A percentile compares a stretch with the other conserved stretches of the same genome.
Conservation (phyloP, 192 early-diverging fungal species). For the Rhizophagus prolifer region DNA sequence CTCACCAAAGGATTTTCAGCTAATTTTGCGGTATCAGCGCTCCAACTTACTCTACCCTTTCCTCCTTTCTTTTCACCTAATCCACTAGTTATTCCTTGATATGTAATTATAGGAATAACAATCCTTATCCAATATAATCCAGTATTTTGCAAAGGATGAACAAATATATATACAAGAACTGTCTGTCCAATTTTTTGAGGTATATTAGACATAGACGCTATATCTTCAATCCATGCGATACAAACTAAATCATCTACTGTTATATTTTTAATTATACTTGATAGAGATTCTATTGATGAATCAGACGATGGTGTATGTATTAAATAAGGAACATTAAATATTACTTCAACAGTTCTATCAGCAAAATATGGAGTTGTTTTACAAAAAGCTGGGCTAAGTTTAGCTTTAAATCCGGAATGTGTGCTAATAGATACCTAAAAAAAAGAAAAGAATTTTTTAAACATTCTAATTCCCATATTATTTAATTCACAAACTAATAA, state of each 20-base stretch:
- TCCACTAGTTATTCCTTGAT: background rate
- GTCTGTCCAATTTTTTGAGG: slow-evolving; percentile 43
- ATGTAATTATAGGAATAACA: slow-evolving; percentile 35
- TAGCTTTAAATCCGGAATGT: slow-evolving; percentile 68
- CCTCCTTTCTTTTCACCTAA: background rate
- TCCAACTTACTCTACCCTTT: slow-evolving; percentile 32
- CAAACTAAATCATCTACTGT: slow-evolving; percentile 61
- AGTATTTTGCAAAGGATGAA: slow-evolving; percentile 64
- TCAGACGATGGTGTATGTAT: slow-evolving; percentile 33
- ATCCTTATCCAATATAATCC: slow-evolving; percentile 72
- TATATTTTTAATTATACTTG: slow-evolving; percentile 43
- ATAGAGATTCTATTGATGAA: slow-evolving; percentile 40
- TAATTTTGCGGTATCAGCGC: slow-evolving; percentile 34
- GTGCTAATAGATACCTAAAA: slow-evolving; percentile 50
- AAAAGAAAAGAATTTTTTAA: too few relatives aligned
- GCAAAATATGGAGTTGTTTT: slow-evolving; percentile 71
- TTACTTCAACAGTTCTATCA: slow-evolving; percentile 60
- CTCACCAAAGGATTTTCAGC: slow-evolving; percentile 55
- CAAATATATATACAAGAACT: slow-evolving; percentile 59
- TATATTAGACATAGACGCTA: slow-evolving; percentile 41
- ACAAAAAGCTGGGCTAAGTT: slow-evolving; percentile 50
- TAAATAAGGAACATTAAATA: slow-evolving; percentile 72
- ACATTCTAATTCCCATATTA: too few relatives aligned
- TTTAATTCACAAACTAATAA: background rate
- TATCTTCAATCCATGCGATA: slow-evolving; percentile 75